Evolutionary conservation across 2,329 filamentous ascomycete species (phyloP).

Genomic region (Calonectria hongkongensis): DNA sequence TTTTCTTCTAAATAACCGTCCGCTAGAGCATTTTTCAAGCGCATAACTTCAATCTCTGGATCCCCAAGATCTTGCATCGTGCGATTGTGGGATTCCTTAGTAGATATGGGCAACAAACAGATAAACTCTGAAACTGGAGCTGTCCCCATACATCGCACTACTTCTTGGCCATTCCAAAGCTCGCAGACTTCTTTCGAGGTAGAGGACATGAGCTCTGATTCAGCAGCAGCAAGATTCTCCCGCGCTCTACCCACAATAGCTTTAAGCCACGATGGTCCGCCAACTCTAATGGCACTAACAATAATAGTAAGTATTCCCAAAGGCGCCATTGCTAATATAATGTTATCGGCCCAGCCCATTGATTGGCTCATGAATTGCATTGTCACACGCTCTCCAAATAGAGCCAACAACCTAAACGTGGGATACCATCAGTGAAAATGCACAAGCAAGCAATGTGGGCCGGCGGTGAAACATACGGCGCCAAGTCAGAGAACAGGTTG

Average conservation of each 20-base stretch:
- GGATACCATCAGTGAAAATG: not conserved
- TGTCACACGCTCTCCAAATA: constrained; percentile 17
- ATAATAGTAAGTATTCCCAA: not conserved
- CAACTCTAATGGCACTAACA: constrained; percentile 11
- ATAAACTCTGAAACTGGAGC: not conserved
- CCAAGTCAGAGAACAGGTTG: constrained; percentile 18
- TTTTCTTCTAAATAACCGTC: too few species aligned
- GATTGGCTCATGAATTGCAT: constrained; percentile 23
- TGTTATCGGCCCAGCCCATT: not conserved
- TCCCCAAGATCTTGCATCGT: too few species aligned
- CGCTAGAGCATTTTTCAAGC: too few species aligned
- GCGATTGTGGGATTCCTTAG: too few species aligned
- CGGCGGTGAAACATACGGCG: not conserved
- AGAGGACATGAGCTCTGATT: constrained; percentile 9
- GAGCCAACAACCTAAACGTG: not conserved
- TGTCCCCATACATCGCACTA: not conserved
- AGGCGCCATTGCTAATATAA: not conserved
- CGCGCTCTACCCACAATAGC: constrained; percentile 9
- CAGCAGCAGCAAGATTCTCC: not conserved
- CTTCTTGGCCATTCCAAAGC: constrained; percentile 6
- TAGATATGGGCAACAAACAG: not conserved
- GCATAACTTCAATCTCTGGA: too few species aligned
- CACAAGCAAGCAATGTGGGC: not conserved
- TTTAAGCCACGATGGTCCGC: constrained; percentile 1
- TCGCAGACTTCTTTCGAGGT: constrained; percentile 2